Base-by-base conservation (phyloP, 331 rosid genomes). In the Cucumis variabilis region DNA sequence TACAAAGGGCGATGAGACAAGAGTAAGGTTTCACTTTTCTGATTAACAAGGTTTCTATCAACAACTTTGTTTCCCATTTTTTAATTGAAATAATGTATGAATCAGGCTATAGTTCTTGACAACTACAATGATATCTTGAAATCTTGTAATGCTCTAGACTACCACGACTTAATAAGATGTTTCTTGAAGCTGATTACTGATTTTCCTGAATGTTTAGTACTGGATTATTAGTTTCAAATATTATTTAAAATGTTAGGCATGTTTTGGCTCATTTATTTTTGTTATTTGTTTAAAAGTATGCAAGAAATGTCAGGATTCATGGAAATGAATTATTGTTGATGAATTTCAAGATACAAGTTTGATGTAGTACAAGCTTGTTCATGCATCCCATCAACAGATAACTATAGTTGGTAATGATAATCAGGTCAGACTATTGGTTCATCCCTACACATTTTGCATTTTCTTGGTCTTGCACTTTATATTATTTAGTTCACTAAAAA, bases 291-390 rank as follows among this genome's bases (percentile, higher is more conserved):
- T 84, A 60, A 63, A 96, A n/a, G 99, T 94, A 75, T 91, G 91
- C 92, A 92, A 89, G 92, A 98, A 95, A 88, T 92, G 95, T 73
- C 97, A 88, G 90, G 92, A 92, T 70, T 86, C 88, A 19, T 95
- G 98, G 98, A 95, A 92, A 92, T 97, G 98, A 86, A 90, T 95
- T 87, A 94, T 97, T 70, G 90, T 97, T 84, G 99, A 97, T 85
- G 99, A 97, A 94, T 97, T 97, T 93, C 99, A 97, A 91, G 99
- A 97, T 83, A 97, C 99, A 11, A 97, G 98, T 91, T 87, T 96
- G 91, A 97, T 93, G 98, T 98, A 97, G 88, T 97, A 97, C 90
- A 94, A 74, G 62, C 91, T 97, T 93, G 79, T 93, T 90, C 95
- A 95, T 70, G 94, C 97, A 25, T 94, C 94, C 83, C 96, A 94